Base-by-base conservation (phyloP, 352 stramenopile species). In the Phytophthora capsici region DNA sequence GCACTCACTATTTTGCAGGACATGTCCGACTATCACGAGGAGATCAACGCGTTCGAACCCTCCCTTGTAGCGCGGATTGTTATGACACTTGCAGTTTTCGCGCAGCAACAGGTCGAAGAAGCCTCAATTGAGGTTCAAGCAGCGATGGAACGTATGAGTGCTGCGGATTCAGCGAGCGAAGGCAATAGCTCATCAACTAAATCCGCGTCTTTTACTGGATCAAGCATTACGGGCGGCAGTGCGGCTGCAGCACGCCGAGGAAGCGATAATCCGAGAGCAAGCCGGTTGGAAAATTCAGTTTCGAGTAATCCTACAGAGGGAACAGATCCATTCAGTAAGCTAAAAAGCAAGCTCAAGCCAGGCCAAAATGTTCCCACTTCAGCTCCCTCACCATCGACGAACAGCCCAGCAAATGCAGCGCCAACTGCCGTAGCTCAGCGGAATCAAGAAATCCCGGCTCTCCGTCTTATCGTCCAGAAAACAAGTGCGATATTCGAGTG, bases 91-190 rank as follows among this genome's bases (percentile, higher is more conserved):
- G 84, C 88, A 3, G 83, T 96, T 1, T 91, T 94, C 37, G 88
- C 87, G 3, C 88, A 96, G 41, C 88, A 94, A 38, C 88, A 96
- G 66, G 84, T 96, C 8, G 88, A 96, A 71, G 84, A 94, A 71
- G 83, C 88, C 13, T 96, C 88, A 0, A 94, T 93, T 47, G 88
- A 94, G 73, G 85, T 96, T 0, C 88, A 94, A 55, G 73, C 86
- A 2, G 82, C 84, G 2, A 90, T 96, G 59, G 88, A 96, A 69
- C 82, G 57, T 25, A 63, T 75, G 44, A 61, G 66, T 30, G 51
- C 61, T 30, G 32, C 58, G 9, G 69, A 80, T 5, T 26, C 55
- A 7, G 47, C 43, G 10, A 54, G 16, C 60, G 66, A 65, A 6
- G 55, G 43, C 23, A 64, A 57, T 23, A 41, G 26, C 4, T 75